Base-by-base conservation (phyloP, 202 grass and related monocot genomes). In the Bolboschoenoplectus hybrid region DNA sequence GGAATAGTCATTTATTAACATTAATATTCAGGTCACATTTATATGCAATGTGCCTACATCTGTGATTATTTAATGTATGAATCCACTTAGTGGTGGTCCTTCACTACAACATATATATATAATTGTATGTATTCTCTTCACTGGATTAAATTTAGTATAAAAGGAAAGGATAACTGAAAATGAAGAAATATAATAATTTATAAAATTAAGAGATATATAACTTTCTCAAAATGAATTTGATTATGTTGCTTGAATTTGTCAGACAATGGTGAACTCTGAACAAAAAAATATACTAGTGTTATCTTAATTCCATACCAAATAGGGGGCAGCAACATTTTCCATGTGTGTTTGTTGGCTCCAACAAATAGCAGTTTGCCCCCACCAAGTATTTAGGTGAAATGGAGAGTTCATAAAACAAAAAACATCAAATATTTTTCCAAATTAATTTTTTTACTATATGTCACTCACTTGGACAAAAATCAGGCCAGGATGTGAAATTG, bases 381-480 rank as follows among this genome's bases (percentile, higher is more conserved):
- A 65, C 17, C 65, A 40, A 41, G 17, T 19, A 17, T 17, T 2
- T 44, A 44, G 43, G 8, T 73, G 16, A 73, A 49, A 71, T 10
- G 9, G 43, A 49, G 69, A 72, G 13, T 20, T 12, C n/a, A n/a
- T n/a, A 74, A 74, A 74, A 66, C 32, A 47, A 45, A 10, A 2
- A n/a, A 4, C 17, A 32, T 73, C 16, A 72, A 72, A 20, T 46
- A 26, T 74, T 20, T 50, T 72, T 74, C 44, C 70, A 74, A 74
- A 74, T 74, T 74, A 46, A 50, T n/a, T 26, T 74, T 26, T 41
- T 68, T 12, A 68, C 41, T 36, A 9, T 13, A 26, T 50, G 16
- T 40, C 0, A 66, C 85, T 89, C 81, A 87, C 95, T 92, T 97
- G 95, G 34, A 95, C 57, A 60, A 97, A 97, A 63, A 97, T 85